Percentiles rank a stretch among this genome's conserved stretches.
Evolutionary conservation across 768 basidiomycete species (phyloP).

Genomic region (Imleria badia): DNA sequence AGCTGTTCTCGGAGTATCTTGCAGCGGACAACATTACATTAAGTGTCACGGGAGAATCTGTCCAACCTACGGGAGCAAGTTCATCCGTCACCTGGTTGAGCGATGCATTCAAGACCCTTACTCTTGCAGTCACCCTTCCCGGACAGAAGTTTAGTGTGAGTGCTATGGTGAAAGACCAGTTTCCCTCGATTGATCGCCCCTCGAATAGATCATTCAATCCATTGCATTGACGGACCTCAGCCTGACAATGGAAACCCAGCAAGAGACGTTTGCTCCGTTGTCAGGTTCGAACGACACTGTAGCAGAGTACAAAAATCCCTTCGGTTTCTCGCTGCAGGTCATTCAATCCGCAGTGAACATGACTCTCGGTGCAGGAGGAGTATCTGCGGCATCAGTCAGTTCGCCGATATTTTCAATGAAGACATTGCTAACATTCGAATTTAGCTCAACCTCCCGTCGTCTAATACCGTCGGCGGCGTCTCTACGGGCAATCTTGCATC

Average conservation of each 20-base stretch:
- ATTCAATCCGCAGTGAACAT: conserved; percentile 55
- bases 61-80: conserved; percentile 54
- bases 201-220: conserved; percentile 55
- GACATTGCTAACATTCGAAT: background rate
- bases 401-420: background rate
- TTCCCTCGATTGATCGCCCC: background rate
- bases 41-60: conserved; percentile 55
- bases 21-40: conserved; percentile 64
- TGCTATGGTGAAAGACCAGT: background rate
- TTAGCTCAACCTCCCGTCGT: conserved; percentile 52
- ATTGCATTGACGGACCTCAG: conserved; percentile 59
- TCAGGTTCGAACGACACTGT: conserved; percentile 55
- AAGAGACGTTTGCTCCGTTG: conserved; percentile 59
- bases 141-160: conserved; percentile 56
- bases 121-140: conserved; percentile 58
- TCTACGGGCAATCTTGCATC: conserved; percentile 69
- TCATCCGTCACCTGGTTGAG: conserved; percentile 61
- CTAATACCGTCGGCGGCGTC: conserved; percentile 53
- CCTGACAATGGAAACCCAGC: conserved; percentile 48
- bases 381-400: conserved; percentile 53
- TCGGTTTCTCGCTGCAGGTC: conserved; percentile 73
- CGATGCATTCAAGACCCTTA: conserved; percentile 66
- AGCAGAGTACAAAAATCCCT: conserved; percentile 69
- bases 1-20: conserved; percentile 65
- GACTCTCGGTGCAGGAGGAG: conserved; percentile 46